These are phyloP conservation scores for Peniophora sp. DNA, from an alignment of 1,284 basidiomycete species.

Conservation along the genomic window DNA sequence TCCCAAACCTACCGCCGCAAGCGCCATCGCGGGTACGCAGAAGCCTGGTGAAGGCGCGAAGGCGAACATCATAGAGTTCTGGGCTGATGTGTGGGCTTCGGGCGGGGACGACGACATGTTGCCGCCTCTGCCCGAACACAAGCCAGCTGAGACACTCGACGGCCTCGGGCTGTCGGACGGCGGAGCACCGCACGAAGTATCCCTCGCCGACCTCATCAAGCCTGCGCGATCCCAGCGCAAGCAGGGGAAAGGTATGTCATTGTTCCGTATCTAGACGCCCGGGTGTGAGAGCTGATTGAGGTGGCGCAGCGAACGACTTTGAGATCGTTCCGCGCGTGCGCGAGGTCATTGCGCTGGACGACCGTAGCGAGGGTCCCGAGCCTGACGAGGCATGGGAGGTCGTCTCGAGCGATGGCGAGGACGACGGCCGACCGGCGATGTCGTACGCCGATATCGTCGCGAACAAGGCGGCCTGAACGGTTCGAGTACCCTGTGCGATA, in stretches of 20 bases:
- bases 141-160: conserved; percentile 2
- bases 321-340: conserved; percentile 43
- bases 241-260: conserved; percentile 3
- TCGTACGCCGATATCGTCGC: conserved; percentile 37
- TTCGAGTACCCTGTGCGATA: conserved; percentile 1
- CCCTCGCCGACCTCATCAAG: conserved; percentile 34
- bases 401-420: conserved; percentile 31
- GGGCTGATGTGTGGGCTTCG: conserved; percentile 7
- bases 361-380: conserved; percentile 22
- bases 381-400: conserved; percentile 52
- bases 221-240: conserved; percentile 30
- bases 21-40: not conserved
- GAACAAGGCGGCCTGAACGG: conserved; percentile 13
- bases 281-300: not conserved
- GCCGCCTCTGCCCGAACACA: not conserved
- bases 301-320: conserved; percentile 33
- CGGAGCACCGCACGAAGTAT: conserved; percentile 26
- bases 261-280: not conserved
- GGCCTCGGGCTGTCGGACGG: conserved; percentile 8
- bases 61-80: conserved; percentile 1
- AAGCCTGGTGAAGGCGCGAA: conserved; percentile 1
- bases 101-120: conserved; percentile 3
- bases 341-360: conserved; percentile 49
- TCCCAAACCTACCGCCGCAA: not conserved
- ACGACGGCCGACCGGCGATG: conserved; percentile 16